phyloP scores from a whole-genome alignment of 495 filamentous ascomycete species.

The Penicillium riverlandense region DNA sequence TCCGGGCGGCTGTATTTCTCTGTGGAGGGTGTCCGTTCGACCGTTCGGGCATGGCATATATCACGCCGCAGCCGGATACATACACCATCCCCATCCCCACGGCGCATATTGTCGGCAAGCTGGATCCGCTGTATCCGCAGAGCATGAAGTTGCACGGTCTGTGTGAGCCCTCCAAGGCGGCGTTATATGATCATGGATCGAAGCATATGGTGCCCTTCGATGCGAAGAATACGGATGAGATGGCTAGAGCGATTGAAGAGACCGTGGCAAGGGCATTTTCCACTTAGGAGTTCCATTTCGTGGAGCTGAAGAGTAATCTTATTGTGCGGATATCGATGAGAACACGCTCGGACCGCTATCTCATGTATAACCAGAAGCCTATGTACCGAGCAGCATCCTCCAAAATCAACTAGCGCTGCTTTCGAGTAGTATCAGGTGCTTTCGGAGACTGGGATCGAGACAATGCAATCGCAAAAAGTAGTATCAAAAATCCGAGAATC shows the following conservation, averaged over 20 bases:
- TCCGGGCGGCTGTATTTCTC: slow-evolving; percentile 38
- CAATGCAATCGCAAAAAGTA: slow-evolving; percentile 43
- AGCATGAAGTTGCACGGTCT: slow-evolving; percentile 25
- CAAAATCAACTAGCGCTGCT: neutral
- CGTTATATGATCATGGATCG: slow-evolving; percentile 31
- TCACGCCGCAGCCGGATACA: slow-evolving; percentile 9
- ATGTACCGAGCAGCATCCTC: neutral
- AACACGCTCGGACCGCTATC: too few species aligned
- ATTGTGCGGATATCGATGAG: too few species aligned
- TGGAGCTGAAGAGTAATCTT: too few species aligned
- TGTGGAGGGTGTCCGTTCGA: slow-evolving; percentile 27
- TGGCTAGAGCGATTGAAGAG: slow-evolving; percentile 23
- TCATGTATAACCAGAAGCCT: too few species aligned
- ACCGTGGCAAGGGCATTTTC: slow-evolving; percentile 17
- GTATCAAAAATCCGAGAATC: slow-evolving; percentile 36
- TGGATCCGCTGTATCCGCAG: slow-evolving; percentile 21
- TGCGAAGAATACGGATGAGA: slow-evolving; percentile 25
- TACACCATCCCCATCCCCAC: slow-evolving; percentile 29
- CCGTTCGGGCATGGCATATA: slow-evolving; percentile 9
- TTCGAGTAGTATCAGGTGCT: neutral
- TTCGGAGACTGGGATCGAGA: slow-evolving; percentile 4
- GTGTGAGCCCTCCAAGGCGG: slow-evolving; percentile 28
- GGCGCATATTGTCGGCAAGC: slow-evolving; percentile 31
- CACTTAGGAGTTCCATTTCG: too few species aligned
- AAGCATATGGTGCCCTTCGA: slow-evolving; percentile 37